Conservation (phyloP, 2,329 filamentous ascomycete species). For the Cryoendolithus antarcticus region DNA sequence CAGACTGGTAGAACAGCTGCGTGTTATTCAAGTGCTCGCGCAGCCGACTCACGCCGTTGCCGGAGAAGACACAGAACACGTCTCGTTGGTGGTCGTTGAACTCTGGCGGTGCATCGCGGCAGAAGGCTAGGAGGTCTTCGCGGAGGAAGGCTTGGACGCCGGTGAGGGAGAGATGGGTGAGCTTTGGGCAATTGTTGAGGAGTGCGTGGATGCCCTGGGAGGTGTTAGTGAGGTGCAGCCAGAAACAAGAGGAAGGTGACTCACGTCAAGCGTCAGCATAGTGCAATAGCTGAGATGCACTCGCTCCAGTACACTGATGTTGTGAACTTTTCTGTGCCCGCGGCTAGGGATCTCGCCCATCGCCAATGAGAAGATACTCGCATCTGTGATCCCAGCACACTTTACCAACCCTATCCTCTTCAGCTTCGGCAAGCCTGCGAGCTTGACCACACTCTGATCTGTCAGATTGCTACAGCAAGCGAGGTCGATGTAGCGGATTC, state of each 20-base stretch:
- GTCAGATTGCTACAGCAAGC: conserved; percentile 89
- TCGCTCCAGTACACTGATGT: conserved; percentile 65
- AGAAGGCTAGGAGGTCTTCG: conserved; percentile 73
- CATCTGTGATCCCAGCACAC: conserved; percentile 79
- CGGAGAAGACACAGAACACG: conserved; percentile 96
- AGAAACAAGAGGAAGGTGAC: conserved; percentile 18
- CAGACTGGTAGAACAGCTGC: conserved; percentile 10
- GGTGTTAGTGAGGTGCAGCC: conserved; percentile 18
- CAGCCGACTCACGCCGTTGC: conserved; percentile 64
- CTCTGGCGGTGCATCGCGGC: conserved; percentile 76
- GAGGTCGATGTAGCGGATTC: conserved; percentile 92
- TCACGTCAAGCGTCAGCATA: conserved; percentile 66
- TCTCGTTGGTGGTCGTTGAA: conserved; percentile 92
- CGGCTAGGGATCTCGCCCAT: conserved; percentile 28
- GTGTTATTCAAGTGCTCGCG: conserved; percentile 60
- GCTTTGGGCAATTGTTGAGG: conserved; percentile 77
- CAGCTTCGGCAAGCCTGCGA: conserved; percentile 81
- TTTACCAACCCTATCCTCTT: conserved; percentile 93
- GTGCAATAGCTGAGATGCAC: conserved; percentile 95
- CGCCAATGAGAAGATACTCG: conserved; percentile 74
- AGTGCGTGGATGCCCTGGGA: conserved; percentile 74
- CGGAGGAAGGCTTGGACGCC: conserved; percentile 84
- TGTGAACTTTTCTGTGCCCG: conserved; percentile 24
- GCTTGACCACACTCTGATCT: conserved; percentile 69
- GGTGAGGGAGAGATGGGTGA: conserved; percentile 89